A percentile compares a stretch with the other conserved stretches of the same genome.
Conservation (phyloP, 441 rosid genomes). For the Croton setiger region DNA sequence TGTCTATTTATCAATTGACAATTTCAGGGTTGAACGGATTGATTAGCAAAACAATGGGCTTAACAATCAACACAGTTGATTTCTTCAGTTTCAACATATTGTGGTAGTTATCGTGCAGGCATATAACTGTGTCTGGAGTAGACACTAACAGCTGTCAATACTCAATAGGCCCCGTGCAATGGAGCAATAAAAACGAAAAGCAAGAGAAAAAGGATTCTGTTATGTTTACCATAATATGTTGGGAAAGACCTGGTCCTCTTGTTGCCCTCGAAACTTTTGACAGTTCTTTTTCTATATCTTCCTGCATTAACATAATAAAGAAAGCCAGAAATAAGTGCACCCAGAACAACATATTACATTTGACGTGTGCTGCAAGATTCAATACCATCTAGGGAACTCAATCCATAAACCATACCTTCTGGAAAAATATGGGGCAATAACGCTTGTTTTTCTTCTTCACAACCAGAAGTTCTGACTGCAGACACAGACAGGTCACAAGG, state of each 20-base stretch:
- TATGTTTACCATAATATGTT: slow-evolving; percentile 71
- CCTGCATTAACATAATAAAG: slow-evolving; percentile 38
- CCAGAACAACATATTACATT: neutral
- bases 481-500: slow-evolving; percentile 18
- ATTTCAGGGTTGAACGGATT: neutral
- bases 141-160: neutral
- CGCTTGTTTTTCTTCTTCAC: slow-evolving; percentile 77
- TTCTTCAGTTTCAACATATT: neutral
- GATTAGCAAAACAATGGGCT: neutral
- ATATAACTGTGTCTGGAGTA: neutral
- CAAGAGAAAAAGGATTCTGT: slow-evolving; percentile 7
- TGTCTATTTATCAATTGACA: neutral
- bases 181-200: neutral
- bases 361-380: slow-evolving; percentile 1
- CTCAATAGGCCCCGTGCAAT: neutral
- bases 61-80: neutral
- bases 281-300: slow-evolving; percentile 83
- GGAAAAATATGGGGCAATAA: slow-evolving; percentile 85
- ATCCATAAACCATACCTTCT: slow-evolving; percentile 52
- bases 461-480: slow-evolving; percentile 89
- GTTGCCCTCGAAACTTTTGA: slow-evolving; percentile 62
- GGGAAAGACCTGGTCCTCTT: slow-evolving; percentile 55
- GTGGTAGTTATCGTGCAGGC: neutral
- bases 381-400: slow-evolving; percentile 10
- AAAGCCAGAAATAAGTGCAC: slow-evolving; percentile 8